These are phyloP conservation scores for Aureobasidium pullulans DNA, from an alignment of 2,329 filamentous ascomycete genomes.

Conservation along the genomic window DNA sequence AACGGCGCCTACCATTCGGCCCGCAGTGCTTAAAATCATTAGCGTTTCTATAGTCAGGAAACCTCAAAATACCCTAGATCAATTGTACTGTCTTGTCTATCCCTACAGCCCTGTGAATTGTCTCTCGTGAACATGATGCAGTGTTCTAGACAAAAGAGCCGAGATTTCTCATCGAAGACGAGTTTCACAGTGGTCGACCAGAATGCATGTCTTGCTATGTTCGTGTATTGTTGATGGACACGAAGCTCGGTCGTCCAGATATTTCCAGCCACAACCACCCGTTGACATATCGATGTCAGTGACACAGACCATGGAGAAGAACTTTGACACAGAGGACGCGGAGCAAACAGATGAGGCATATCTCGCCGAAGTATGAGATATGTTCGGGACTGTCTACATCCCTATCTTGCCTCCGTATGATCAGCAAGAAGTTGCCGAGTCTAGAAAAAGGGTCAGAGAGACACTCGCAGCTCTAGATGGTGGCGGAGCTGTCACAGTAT, in stretches of 20 bases:
- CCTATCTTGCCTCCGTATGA: not conserved
- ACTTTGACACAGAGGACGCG: not conserved
- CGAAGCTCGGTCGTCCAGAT: not conserved
- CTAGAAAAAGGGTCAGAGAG: not conserved
- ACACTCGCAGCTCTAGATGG: not conserved
- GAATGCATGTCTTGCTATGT: not conserved
- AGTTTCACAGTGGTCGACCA: not conserved
- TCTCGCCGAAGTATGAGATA: not conserved
- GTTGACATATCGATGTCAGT: constrained; percentile 1
- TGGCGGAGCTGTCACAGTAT: not conserved
- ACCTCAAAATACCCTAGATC: not conserved
- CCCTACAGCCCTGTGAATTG: constrained; percentile 1
- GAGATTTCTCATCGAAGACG: not conserved
- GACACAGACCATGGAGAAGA: not conserved
- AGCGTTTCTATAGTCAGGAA: not conserved
- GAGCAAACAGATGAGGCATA: not conserved
- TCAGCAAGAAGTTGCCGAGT: not conserved
- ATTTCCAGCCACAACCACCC: not conserved
- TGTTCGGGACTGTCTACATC: not conserved
- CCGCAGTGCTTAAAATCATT: constrained; percentile 10
- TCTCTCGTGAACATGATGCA: not conserved
- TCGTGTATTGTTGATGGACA: not conserved
- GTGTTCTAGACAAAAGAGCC: not conserved
- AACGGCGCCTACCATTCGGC: constrained; percentile 6
- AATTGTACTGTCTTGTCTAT: not conserved